Evolutionary conservation across 2,329 filamentous ascomycete genomes (phyloP), one percentile per base, ranked within the genome.

Genomic region (Ascochyta rabiei): DNA sequence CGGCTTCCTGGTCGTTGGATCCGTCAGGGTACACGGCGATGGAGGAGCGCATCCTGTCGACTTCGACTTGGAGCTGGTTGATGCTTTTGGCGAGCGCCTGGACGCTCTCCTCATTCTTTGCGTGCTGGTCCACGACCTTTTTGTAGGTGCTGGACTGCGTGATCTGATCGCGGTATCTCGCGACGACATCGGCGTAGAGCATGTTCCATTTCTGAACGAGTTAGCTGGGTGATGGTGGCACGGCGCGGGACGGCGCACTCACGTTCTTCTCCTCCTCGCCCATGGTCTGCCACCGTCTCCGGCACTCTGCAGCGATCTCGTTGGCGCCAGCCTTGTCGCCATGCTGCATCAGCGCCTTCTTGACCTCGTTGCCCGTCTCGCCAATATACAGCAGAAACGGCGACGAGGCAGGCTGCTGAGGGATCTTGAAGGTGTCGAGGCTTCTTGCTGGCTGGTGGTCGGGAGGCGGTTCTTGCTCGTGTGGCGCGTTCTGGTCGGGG

Each of bases 261-360:
- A 73, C 72, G 40, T 72, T 75, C 56, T 73, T 75, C 43, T 75
- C 71, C 51, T 75, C 72, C 37, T 75, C 73, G 23, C 62, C 53
- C 72, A 76, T 75, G 6, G 66, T 68, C 53, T 75, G 70, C 75
- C 75, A 77, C 33, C 72, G 61, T 35, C 71, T 62, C 51, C 71
- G 67, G 58, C 75, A 77, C 53, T 77, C 75, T n/a, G 71, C 68
- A 0, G 75, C 75, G 41, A 77, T 75, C n/a, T 76, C 75, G 21
- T 72, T 75, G 0, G 74, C 74, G 10, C 74, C 71, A 4, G 70
- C 71, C 56, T 75, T 75, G 49, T 71, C 69, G 19, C 74, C 74
- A 19, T 68, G 61, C 30, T 75, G 70, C 18, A 64, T 54, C 35
- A 76, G 61, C 3, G 69, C 59, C 48, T 74, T 74, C 62, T 76